phyloP scores from a whole-genome alignment of 371 early-diverging fungal genomes.

The Neoconidiobolus thromboides region DNA sequence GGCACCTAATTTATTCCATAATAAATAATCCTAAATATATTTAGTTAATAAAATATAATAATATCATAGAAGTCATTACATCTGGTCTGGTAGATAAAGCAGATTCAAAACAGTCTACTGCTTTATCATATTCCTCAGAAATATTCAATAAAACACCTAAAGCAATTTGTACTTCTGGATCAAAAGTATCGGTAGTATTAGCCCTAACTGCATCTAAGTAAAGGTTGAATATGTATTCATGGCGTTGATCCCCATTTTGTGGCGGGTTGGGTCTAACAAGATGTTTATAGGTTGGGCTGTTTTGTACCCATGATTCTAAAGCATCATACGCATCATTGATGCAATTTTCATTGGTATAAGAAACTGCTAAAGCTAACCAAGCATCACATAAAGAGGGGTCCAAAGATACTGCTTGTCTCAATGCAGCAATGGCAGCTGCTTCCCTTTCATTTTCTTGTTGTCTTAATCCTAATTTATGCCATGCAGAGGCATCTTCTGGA shows the following conservation, averaged over 20 bases:
- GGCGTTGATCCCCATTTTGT: constrained; percentile 20
- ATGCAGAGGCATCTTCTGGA: constrained; percentile 56
- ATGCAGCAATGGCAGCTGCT: constrained; percentile 68
- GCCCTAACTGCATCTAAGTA: constrained; percentile 63
- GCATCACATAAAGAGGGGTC: constrained; percentile 52
- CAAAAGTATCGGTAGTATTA: constrained; percentile 48
- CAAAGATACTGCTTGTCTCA: constrained; percentile 54
- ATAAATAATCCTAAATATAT: constrained; percentile 50
- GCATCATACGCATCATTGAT: constrained; percentile 64
- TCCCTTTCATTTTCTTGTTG: constrained; percentile 96
- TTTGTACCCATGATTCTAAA: constrained; percentile 68
- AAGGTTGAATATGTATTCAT: constrained; percentile 48
- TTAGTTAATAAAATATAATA: not conserved
- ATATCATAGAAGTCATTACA: constrained; percentile 18
- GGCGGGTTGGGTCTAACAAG: constrained; percentile 9
- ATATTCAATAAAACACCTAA: constrained; percentile 86
- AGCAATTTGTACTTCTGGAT: constrained; percentile 82
- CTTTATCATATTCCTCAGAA: constrained; percentile 75
- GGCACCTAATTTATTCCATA: constrained; percentile 94
- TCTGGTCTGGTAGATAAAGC: constrained; percentile 70
- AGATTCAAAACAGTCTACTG: constrained; percentile 89
- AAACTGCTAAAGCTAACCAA: constrained; percentile 74
- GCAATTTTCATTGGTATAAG: constrained; percentile 82
- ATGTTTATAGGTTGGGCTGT: constrained; percentile 44
- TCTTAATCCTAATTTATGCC: constrained; percentile 68